Conservation (phyloP, 768 basidiomycete genomes). For the Imleria badia region DNA sequence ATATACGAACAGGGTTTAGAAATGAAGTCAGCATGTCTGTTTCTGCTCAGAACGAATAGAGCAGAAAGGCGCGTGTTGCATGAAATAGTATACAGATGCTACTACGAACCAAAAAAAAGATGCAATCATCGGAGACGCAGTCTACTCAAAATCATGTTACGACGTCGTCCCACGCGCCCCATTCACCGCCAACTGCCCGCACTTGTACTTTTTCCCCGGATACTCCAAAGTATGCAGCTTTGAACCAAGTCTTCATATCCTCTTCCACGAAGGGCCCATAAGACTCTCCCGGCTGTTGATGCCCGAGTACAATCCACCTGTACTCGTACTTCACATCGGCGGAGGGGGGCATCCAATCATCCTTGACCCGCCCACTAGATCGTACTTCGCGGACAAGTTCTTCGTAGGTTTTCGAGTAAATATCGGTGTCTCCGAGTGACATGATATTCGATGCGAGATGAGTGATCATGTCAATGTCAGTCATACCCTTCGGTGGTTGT, state of each 20-base stretch:
- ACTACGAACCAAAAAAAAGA: background rate
- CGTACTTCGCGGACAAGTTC: constrained; percentile 78
- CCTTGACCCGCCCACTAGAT: constrained; percentile 64
- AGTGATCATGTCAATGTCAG: constrained; percentile 76
- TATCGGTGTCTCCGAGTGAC: constrained; percentile 81
- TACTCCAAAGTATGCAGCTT: constrained; percentile 78
- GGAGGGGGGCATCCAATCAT: constrained; percentile 73
- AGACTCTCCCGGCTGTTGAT: constrained; percentile 46
- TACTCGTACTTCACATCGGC: constrained; percentile 80
- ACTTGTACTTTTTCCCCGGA: constrained; percentile 78
- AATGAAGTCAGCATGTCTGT: background rate
- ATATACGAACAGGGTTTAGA: constrained; percentile 2
- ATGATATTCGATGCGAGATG: constrained; percentile 87
- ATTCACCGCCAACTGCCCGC: constrained; percentile 63
- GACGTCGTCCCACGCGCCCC: constrained; percentile 71
- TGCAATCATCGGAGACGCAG: background rate
- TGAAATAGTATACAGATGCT: constrained; percentile 19
- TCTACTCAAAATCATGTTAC: constrained; percentile 38
- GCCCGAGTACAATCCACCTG: constrained; percentile 66
- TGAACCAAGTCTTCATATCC: constrained; percentile 78
- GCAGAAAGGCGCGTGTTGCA: background rate
- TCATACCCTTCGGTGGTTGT: constrained; percentile 31
- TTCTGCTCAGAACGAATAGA: background rate
- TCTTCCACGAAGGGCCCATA: constrained; percentile 84
- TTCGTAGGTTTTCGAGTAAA: constrained; percentile 85